Conservation (phyloP, 306 rosid species). For the Trifolium fragiferum region DNA sequence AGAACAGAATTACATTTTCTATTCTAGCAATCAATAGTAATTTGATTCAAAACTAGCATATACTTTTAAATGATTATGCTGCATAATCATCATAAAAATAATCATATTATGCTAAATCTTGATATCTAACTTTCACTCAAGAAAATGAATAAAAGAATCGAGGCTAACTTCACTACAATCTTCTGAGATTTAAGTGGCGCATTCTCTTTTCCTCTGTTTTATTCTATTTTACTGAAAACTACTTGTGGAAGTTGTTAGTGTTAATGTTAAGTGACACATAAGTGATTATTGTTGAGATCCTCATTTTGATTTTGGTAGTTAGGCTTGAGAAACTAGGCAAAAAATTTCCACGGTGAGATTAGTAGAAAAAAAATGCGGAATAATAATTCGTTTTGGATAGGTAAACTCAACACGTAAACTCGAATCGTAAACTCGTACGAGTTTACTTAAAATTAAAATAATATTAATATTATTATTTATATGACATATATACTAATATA, state of each 20-base stretch:
- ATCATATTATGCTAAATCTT: too few species aligned
- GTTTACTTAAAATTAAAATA: too few species aligned
- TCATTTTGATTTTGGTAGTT: too few species aligned
- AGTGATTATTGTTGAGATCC: slow-evolving; percentile 20
- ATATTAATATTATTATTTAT: too few species aligned
- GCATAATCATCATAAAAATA: slow-evolving; percentile 32
- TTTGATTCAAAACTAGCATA: slow-evolving; percentile 5
- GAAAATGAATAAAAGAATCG: slow-evolving; percentile 28
- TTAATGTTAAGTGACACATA: slow-evolving; percentile 31
- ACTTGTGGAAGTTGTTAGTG: slow-evolving; percentile 28
- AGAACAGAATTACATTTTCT: slow-evolving; percentile 17
- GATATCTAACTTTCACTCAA: slow-evolving; percentile 49
- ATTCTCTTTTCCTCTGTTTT: slow-evolving; percentile 24
- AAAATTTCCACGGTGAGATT: too few species aligned
- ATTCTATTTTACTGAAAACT: slow-evolving; percentile 22
- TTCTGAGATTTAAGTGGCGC: slow-evolving; percentile 26
- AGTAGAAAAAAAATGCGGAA: too few species aligned
- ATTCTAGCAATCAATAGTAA: neutral
- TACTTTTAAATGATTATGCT: neutral
- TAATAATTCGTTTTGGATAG: too few species aligned
- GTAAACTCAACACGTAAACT: too few species aligned
- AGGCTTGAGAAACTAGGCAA: too few species aligned
- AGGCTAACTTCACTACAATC: slow-evolving; percentile 11
- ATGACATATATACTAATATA: too few species aligned
- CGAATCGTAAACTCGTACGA: too few species aligned